Base-by-base conservation (phyloP, 192 early-diverging fungal species). In the Coemansia sp. region DNA sequence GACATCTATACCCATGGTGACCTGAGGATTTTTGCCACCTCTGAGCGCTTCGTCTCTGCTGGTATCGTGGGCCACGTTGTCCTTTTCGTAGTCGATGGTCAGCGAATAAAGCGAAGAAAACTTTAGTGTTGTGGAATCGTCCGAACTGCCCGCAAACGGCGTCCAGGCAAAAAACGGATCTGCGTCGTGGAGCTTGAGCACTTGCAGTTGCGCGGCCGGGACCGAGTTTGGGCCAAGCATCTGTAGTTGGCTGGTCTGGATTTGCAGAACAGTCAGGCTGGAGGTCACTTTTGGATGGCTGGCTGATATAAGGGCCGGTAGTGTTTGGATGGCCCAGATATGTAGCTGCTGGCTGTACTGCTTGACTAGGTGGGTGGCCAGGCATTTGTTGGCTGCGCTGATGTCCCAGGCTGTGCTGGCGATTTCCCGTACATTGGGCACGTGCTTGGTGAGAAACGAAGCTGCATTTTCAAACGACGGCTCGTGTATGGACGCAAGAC, bases 111-210 rank as follows among this genome's bases (percentile, higher is more conserved):
- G 58, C 6, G 32, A 34, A 1, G 35, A 41, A 68, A 79, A 79
- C 32, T 54, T 66, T 4, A 74, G 51, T 2, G 1, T 51, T 33
- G 1, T n/a, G 2, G 14, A 5, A 8, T 45, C 41, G 61, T 33
- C 20, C 32, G 5, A 28, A 43, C 14, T 18, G 11, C 65, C 48
- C 12, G 65, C 64, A 64, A 79, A 79, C 5, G 78, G 35, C 34
- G 41, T 62, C 78, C 78, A 80, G 3, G 73, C 65, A 59, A 80
- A 80, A 57, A 72, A 80, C 28, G 78, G 56, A 5, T 68, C 66
- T 1, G 70, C 78, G 7, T 71, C 66, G 53, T 51, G 32, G 18
- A 80, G 51, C 34, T 65, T 66, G 52, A 80, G 57, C 18, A 22
- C 41, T 48, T 68, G 51, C 34, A 80, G 66, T 28, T 62, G 66